A percentile compares a stretch with the other conserved stretches of the same genome.
These are phyloP conservation scores for Aspergillus brunneoviolaceus DNA, from an alignment of 2,329 filamentous ascomycete genomes.

Conservation along the genomic window DNA sequence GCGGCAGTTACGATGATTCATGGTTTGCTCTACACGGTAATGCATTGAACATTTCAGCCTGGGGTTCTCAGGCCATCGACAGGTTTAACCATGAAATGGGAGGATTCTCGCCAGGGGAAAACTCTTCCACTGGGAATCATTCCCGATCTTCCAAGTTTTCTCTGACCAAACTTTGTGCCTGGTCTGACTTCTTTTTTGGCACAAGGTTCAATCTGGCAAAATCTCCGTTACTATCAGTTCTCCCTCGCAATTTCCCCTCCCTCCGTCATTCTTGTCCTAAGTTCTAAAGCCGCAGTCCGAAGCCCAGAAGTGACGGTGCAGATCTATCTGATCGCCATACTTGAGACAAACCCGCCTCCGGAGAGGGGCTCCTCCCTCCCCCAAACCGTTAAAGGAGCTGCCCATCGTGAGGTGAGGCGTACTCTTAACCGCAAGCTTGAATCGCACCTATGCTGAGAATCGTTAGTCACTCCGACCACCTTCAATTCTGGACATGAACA, in stretches of 20 bases:
- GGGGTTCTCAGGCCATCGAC: not conserved
- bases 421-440: not conserved
- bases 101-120: not conserved
- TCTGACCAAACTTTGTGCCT: not conserved
- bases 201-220: not conserved
- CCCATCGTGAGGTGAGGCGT: not conserved
- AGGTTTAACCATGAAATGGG: not conserved
- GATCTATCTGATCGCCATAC: constrained; percentile 21
- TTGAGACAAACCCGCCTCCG: constrained; percentile 7
- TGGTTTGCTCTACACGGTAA: too few species aligned
- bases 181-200: not conserved
- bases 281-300: too few species aligned
- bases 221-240: not conserved
- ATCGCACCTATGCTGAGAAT: not conserved
- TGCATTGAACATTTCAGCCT: not conserved
- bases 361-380: not conserved
- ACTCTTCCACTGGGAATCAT: not conserved
- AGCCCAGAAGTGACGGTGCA: constrained; percentile 8
- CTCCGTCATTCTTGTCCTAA: not conserved
- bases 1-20: not conserved
- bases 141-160: not conserved
- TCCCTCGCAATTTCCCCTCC: not conserved
- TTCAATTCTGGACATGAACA: too few species aligned
- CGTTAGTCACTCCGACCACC: not conserved
- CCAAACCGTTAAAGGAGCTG: constrained; percentile 3